Evolutionary conservation across 1,284 basidiomycete genomes (phyloP).

Genomic region (Rhizoctonia solani): DNA sequence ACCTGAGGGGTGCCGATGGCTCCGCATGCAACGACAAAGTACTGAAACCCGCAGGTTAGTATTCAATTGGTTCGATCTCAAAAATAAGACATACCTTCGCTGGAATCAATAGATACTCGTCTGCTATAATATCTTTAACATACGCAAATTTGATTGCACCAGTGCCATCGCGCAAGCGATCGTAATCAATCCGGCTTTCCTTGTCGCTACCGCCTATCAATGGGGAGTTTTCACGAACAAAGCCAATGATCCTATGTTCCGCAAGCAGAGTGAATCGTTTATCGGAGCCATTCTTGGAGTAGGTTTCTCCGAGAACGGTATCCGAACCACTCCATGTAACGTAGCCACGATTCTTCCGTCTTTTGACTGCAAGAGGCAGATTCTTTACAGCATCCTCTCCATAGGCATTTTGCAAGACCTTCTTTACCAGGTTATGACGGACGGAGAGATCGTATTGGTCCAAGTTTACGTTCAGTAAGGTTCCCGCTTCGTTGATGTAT

Average conservation of each 20-base stretch:
- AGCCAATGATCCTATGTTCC: neutral
- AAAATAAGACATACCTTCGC: neutral
- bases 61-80: neutral
- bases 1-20: slow-evolving; percentile 29
- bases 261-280: neutral
- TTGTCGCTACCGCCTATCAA: too few species aligned
- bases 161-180: neutral
- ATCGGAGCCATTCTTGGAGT: neutral
- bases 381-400: neutral
- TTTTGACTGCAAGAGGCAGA: slow-evolving; percentile 29
- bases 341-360: slow-evolving; percentile 10
- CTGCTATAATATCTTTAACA: neutral
- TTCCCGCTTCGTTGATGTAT: neutral
- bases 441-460: slow-evolving; percentile 12
- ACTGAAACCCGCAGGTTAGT: neutral
- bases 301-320: slow-evolving; percentile 30
- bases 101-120: neutral
- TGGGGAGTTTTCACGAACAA: neutral
- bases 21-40: slow-evolving; percentile 32
- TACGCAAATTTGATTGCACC: neutral
- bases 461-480: slow-evolving; percentile 1
- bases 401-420: neutral
- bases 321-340: slow-evolving; percentile 13
- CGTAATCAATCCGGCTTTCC: too few species aligned
- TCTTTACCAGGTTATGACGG: slow-evolving; percentile 26